Evolutionary conservation across 1,284 basidiomycete genomes (phyloP).

Genomic region (Rhizoctonia solani): DNA sequence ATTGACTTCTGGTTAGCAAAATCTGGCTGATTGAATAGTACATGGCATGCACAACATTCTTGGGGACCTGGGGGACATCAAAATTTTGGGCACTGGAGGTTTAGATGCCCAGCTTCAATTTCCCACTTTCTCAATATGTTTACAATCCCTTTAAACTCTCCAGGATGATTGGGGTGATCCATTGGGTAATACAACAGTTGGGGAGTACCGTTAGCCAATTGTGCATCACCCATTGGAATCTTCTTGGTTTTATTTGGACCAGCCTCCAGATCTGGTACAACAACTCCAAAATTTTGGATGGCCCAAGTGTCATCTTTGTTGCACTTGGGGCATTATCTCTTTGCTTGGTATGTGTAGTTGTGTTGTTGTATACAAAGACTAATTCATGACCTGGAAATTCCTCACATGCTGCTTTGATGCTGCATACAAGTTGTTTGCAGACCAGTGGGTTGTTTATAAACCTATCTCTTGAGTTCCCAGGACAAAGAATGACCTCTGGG

Average conservation of each 20-base stretch:
- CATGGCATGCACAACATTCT: not conserved
- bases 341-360: slow-evolving; percentile 47
- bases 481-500: not conserved
- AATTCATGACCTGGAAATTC: slow-evolving; percentile 42
- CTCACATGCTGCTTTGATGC: slow-evolving; percentile 47
- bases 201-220: slow-evolving; percentile 36
- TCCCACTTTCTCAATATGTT: not conserved
- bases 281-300: not conserved
- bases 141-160: not conserved
- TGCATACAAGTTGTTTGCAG: slow-evolving; percentile 43
- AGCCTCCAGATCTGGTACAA: not conserved
- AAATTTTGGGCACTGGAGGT: not conserved
- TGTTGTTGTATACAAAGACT: slow-evolving; percentile 49
- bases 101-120: not conserved
- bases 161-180: not conserved
- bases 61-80: not conserved
- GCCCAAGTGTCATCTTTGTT: slow-evolving; percentile 43
- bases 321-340: slow-evolving; percentile 47
- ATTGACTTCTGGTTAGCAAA: slow-evolving; percentile 42
- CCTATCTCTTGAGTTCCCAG: slow-evolving; percentile 50
- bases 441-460: slow-evolving; percentile 49
- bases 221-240: slow-evolving; percentile 42
- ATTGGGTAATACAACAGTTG: not conserved
- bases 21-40: slow-evolving; percentile 41
- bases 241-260: not conserved